Percentiles rank a stretch among this genome's conserved stretches.
These are phyloP conservation scores for Colletotrichum sp. DNA, from an alignment of 2,329 filamentous ascomycete species.

Conservation along the genomic window DNA sequence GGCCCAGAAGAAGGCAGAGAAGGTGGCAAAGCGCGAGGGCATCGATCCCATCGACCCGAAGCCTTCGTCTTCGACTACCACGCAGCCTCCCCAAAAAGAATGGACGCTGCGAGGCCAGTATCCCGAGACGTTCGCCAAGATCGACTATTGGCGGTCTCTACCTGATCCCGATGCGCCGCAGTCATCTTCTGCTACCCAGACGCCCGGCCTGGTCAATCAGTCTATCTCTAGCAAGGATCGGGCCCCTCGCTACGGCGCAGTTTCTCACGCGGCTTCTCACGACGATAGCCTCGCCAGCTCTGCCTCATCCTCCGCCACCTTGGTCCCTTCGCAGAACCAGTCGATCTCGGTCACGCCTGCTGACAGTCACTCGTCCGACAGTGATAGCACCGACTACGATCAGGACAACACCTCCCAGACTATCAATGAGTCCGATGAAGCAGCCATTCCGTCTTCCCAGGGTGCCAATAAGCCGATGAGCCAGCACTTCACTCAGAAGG, in stretches of 20 bases:
- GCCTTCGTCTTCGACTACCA: background rate
- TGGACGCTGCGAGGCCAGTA: background rate
- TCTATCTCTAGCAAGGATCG: background rate
- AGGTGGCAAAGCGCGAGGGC: background rate
- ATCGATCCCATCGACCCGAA: background rate
- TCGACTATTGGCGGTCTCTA: background rate
- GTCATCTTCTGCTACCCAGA: background rate
- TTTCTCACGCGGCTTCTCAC: background rate
- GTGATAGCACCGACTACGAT: background rate
- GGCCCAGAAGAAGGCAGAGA: constrained; percentile 10
- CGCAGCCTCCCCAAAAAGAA: background rate
- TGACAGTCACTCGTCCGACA: background rate
- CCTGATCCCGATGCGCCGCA: background rate
- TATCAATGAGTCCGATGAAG: background rate
- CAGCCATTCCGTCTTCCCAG: background rate
- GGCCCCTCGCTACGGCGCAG: background rate
- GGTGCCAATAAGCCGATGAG: background rate
- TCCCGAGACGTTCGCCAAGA: constrained; percentile 7
- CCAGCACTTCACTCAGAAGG: background rate
- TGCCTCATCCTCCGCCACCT: background rate
- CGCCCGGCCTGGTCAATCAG: background rate
- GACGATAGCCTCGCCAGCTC: background rate
- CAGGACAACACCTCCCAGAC: background rate
- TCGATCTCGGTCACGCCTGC: background rate
- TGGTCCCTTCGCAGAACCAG: background rate